Evolutionary conservation across 208 protist species (phyloP).

Genomic region (Kentomonas sorsogonicus): DNA sequence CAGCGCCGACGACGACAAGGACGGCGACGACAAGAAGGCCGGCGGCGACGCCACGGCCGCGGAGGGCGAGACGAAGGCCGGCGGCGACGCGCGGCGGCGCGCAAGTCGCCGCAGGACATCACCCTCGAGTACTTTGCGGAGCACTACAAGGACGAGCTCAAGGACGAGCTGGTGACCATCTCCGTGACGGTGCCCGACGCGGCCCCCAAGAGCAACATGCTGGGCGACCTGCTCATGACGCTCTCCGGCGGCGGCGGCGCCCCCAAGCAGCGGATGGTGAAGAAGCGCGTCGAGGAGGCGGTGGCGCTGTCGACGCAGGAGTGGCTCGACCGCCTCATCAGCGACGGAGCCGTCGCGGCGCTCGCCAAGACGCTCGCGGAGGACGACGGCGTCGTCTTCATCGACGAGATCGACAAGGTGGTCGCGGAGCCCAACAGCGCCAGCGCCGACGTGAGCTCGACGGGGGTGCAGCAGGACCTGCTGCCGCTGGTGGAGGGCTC

Average conservation of each 20-base stretch:
- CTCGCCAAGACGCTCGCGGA: constrained; percentile 79
- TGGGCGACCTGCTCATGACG: constrained; percentile 62
- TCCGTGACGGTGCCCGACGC: constrained; percentile 41
- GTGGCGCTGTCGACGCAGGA: constrained; percentile 81
- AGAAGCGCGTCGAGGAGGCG: constrained; percentile 70
- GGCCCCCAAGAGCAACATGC: constrained; percentile 39
- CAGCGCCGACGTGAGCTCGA: constrained; percentile 83
- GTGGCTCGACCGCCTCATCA: constrained; percentile 86
- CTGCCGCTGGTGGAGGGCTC: constrained; percentile 97
- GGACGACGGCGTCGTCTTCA: constrained; percentile 96
- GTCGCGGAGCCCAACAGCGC: constrained; percentile 50
- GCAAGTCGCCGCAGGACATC: constrained; percentile 14
- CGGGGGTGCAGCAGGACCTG: constrained; percentile 97
- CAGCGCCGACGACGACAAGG: constrained; percentile 4
- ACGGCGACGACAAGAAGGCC: constrained; percentile 4
- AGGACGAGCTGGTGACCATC: constrained; percentile 72
- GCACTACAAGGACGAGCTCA: constrained; percentile 68
- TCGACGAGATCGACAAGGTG: constrained; percentile 99
- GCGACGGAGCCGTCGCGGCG: constrained; percentile 81
- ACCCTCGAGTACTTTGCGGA: constrained; percentile 78
- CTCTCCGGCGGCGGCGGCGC: constrained; percentile 45
- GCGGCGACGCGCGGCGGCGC: neutral
- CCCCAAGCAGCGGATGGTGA: constrained; percentile 46
- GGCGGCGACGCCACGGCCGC: constrained; percentile 7
- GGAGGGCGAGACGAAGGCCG: constrained; percentile 6